Conservation (phyloP, 441 rosid species). For the Geranium incanum region DNA sequence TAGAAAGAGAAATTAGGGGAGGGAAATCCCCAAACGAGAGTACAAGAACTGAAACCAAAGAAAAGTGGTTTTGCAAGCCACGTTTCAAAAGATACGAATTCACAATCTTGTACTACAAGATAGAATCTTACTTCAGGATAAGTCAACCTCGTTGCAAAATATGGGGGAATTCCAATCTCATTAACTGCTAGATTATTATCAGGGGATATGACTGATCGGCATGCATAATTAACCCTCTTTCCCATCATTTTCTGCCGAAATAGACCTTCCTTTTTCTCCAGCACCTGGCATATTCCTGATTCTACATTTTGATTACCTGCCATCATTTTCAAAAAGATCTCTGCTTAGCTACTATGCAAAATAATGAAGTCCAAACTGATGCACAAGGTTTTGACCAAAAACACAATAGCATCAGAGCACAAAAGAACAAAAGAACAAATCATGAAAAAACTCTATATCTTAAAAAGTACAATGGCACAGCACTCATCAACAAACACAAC, state of each 20-base stretch:
- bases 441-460: conserved; percentile 2
- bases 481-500: not conserved
- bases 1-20: no score
- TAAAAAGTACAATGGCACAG: not conserved
- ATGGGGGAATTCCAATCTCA: conserved; percentile 97
- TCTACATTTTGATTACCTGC: conserved; percentile 53
- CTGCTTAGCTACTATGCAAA: conserved; percentile 17
- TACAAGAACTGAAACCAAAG: no score
- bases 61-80: no score
- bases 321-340: conserved; percentile 27
- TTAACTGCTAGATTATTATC: conserved; percentile 95
- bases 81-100: no score
- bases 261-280: conserved; percentile 95
- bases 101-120: conserved; percentile 11
- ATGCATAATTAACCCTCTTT: conserved; percentile 95
- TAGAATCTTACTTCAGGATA: conserved; percentile 80
- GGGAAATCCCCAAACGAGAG: no score
- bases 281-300: conserved; percentile 81
- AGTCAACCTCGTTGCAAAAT: conserved; percentile 76
- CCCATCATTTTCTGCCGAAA: conserved; percentile 99
- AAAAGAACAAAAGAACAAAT: conserved; percentile 2
- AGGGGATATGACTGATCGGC: conserved; percentile 97
- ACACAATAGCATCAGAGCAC: not conserved
- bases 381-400: not conserved
- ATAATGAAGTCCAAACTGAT: conserved; percentile 1